Percentiles rank a stretch among this genome's conserved stretches.
These are phyloP conservation scores for Madurella mycetomatis DNA, from an alignment of 2,329 filamentous ascomycete genomes.

Conservation along the genomic window DNA sequence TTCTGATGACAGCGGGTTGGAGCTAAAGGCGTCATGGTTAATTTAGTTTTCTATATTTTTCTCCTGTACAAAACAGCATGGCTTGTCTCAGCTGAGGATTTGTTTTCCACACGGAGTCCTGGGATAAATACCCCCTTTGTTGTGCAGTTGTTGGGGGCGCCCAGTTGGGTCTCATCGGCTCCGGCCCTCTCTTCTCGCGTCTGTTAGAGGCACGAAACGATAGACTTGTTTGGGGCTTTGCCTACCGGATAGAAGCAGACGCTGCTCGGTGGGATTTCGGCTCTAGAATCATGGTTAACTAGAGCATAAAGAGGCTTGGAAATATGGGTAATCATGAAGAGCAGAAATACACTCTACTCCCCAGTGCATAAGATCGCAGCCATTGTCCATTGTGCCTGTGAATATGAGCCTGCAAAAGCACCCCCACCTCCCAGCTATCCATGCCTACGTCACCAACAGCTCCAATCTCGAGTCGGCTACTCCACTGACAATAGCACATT, in stretches of 20 bases:
- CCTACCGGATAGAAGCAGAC: no score
- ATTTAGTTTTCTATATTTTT: not conserved
- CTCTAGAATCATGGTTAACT: not conserved
- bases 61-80: not conserved
- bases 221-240: no score
- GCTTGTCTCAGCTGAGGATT: not conserved
- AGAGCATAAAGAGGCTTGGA: constrained; percentile 1
- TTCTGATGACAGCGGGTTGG: not conserved
- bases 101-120: not conserved
- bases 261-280: no score
- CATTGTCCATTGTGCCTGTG: no score
- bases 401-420: no score
- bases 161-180: not conserved
- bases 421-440: no score
- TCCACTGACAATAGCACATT: no score
- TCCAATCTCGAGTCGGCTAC: no score
- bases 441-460: no score
- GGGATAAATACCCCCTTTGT: constrained; percentile 4
- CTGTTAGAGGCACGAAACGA: no score
- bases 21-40: constrained; percentile 4
- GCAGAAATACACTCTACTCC: not conserved
- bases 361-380: not conserved
- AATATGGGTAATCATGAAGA: not conserved
- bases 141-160: not conserved
- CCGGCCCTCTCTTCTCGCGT: no score